phyloP scores from a whole-genome alignment of 306 rosid species.

The Quercus cerris region DNA sequence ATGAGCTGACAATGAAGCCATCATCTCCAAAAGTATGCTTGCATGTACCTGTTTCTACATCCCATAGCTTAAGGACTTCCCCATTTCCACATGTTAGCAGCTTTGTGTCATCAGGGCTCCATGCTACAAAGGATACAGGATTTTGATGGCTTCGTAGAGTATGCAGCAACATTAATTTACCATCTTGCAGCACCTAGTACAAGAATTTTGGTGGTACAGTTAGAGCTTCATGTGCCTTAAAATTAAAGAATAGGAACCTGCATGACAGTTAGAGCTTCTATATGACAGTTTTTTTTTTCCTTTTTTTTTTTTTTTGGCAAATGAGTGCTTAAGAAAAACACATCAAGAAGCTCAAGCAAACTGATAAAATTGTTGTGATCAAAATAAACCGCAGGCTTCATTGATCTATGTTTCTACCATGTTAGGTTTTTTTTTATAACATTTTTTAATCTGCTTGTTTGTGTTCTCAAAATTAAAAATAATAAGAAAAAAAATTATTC shows the following conservation, averaged over 20 bases:
- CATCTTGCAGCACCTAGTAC: constrained; percentile 74
- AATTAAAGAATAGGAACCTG: constrained; percentile 9
- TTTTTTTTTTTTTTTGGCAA: not conserved
- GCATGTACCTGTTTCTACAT: constrained; percentile 86
- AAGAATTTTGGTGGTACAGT: constrained; percentile 7
- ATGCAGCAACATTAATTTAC: constrained; percentile 52
- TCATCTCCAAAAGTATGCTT: constrained; percentile 77
- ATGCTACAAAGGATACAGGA: constrained; percentile 84
- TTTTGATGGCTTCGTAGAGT: constrained; percentile 61
- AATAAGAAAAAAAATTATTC: no score
- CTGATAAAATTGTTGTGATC: not conserved
- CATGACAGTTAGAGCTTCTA: no score
- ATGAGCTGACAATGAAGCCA: constrained; percentile 86
- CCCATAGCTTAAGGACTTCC: constrained; percentile 93
- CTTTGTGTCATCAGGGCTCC: constrained; percentile 94
- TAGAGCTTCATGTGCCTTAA: constrained; percentile 11
- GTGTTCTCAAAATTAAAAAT: no score
- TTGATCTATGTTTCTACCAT: not conserved
- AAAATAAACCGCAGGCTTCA: not conserved
- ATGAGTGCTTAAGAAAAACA: not conserved
- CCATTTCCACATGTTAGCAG: constrained; percentile 88
- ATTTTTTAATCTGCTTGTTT: not conserved
- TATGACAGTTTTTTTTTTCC: no score
- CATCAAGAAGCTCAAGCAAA: not conserved
- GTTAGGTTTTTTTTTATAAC: not conserved